Evolutionary conservation across 805 yeast genomes (phyloP).

Genomic region (Vanderwaltozyma verrucispora): DNA sequence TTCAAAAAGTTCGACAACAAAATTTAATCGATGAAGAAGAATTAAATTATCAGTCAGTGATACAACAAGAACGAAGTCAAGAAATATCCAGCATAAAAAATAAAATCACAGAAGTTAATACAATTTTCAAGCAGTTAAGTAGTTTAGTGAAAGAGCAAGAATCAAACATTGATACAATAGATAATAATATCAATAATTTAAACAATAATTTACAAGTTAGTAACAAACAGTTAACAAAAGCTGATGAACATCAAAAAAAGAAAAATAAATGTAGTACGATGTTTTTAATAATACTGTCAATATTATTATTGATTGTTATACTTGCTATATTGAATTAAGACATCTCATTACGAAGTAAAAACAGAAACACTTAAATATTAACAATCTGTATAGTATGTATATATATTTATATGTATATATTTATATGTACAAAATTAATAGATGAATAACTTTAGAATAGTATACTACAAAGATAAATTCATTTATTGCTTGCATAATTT

Average conservation of each 20-base stretch:
- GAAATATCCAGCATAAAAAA: conserved; percentile 64
- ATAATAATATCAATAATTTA: conserved; percentile 59
- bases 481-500: no score
- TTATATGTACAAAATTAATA: no score
- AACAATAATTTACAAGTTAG: conserved; percentile 62
- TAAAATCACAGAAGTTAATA: conserved; percentile 76
- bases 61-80: conserved; percentile 62
- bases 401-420: no score
- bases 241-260: conserved; percentile 61
- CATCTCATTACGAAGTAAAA: no score
- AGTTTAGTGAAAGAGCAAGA: conserved; percentile 78
- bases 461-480: no score
- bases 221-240: conserved; percentile 55
- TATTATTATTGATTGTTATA: conserved; percentile 36
- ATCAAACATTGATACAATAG: conserved; percentile 71
- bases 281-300: conserved; percentile 44
- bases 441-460: no score
- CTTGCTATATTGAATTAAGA: no score
- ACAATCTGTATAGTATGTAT: no score
- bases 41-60: conserved; percentile 49
- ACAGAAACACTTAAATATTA: no score
- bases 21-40: conserved; percentile 36
- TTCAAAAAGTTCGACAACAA: conserved; percentile 28
- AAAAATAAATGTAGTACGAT: conserved; percentile 69
- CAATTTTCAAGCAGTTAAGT: conserved; percentile 75